Conservation (phyloP, 768 basidiomycete species). For the Boletus huronensis region DNA sequence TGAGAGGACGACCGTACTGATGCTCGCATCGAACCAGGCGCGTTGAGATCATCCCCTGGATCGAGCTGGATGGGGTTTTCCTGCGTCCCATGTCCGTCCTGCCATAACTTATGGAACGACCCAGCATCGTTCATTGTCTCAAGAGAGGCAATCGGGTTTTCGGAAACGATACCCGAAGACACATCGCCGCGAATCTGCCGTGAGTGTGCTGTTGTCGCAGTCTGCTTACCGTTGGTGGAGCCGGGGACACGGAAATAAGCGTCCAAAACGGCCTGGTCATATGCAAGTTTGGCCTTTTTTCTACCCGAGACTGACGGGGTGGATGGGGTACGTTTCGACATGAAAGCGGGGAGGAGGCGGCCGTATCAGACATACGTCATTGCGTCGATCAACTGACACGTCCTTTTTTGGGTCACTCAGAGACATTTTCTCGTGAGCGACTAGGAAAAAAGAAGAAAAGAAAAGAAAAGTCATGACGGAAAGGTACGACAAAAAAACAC, state of each 20-base stretch:
- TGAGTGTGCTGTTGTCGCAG: constrained; percentile 10
- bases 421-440: not conserved
- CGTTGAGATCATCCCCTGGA: constrained; percentile 15
- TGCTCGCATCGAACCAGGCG: constrained; percentile 4
- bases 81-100: constrained; percentile 23
- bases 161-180: constrained; percentile 17
- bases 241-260: constrained; percentile 23
- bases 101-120: constrained; percentile 10
- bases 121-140: not conserved
- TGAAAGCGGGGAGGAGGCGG: constrained; percentile 9
- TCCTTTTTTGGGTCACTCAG: constrained; percentile 22
- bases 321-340: constrained; percentile 20
- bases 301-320: constrained; percentile 7
- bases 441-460: not conserved
- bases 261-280: constrained; percentile 21
- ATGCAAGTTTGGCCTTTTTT: constrained; percentile 22
- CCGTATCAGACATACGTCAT: constrained; percentile 25
- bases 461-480: not conserved
- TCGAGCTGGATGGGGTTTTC: constrained; percentile 26
- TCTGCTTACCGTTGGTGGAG: constrained; percentile 12
- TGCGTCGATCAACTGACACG: constrained; percentile 21
- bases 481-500: constrained; percentile 5
- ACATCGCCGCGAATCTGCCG: constrained; percentile 14
- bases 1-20: constrained; percentile 11
- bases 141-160: constrained; percentile 9